Evolutionary conservation across 306 rosid species (phyloP).

Genomic region (Carpinus viminea): DNA sequence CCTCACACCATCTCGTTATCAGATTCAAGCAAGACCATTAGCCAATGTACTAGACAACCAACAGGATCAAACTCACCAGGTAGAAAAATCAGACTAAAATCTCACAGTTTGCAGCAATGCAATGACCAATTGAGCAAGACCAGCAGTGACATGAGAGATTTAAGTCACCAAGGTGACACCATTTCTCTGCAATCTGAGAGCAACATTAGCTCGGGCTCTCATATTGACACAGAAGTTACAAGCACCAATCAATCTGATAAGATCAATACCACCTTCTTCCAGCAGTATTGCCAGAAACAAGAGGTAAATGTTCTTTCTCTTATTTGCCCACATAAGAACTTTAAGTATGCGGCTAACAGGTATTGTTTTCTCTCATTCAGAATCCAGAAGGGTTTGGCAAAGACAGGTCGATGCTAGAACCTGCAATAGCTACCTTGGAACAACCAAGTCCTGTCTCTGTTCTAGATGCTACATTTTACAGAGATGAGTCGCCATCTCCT

Average conservation of each 20-base stretch:
- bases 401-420: slow-evolving; percentile 40
- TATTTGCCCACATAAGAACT: slow-evolving; percentile 8
- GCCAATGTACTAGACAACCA: slow-evolving; percentile 34
- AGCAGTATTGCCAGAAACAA: slow-evolving; percentile 35
- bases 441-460: slow-evolving; percentile 96
- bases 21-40: slow-evolving; percentile 48
- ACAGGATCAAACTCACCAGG: slow-evolving; percentile 42
- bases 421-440: slow-evolving; percentile 45
- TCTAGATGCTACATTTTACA: slow-evolving; percentile 79
- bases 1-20: slow-evolving; percentile 41
- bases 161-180: slow-evolving; percentile 38
- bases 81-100: slow-evolving; percentile 41
- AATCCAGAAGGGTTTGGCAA: slow-evolving; percentile 37
- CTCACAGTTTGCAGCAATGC: slow-evolving; percentile 44
- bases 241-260: slow-evolving; percentile 37
- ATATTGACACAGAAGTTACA: slow-evolving; percentile 41
- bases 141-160: slow-evolving; percentile 37
- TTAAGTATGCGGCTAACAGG: slow-evolving; percentile 23
- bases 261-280: slow-evolving; percentile 29
- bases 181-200: slow-evolving; percentile 54
- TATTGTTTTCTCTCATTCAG: slow-evolving; percentile 41
- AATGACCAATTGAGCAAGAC: slow-evolving; percentile 36
- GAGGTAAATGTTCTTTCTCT: slow-evolving; percentile 43
- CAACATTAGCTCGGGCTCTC: too few species aligned
- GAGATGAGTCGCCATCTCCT: slow-evolving; percentile 93